Evolutionary conservation across 495 filamentous ascomycete species (phyloP).

Genomic region (Venustampulla echinocandica): DNA sequence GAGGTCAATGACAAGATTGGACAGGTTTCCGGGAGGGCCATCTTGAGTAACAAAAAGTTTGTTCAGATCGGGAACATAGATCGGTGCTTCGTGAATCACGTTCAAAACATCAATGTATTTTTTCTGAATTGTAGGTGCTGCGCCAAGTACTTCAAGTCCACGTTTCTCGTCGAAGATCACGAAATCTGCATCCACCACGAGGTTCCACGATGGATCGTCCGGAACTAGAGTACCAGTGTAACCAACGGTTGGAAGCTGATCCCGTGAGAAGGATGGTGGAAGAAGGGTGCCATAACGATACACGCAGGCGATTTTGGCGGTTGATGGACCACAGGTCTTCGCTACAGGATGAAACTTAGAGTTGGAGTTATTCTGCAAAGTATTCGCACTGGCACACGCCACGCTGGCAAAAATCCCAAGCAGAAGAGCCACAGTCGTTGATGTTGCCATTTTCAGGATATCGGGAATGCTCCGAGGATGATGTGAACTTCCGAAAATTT

Average conservation of each 20-base stretch:
- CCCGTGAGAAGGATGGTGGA: background rate
- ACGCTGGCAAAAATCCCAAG: too few species aligned
- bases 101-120: slow-evolving; percentile 17
- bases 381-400: too few species aligned
- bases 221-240: background rate
- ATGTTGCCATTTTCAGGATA: too few species aligned
- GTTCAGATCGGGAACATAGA: slow-evolving; percentile 32
- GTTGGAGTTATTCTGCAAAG: too few species aligned
- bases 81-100: slow-evolving; percentile 34
- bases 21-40: slow-evolving; percentile 16
- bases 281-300: background rate
- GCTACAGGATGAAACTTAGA: too few species aligned
- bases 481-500: too few species aligned
- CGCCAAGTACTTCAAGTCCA: slow-evolving; percentile 29
- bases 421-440: too few species aligned
- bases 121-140: background rate
- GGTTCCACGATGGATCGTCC: slow-evolving; percentile 19
- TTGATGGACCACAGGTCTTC: background rate
- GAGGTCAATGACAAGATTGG: slow-evolving; percentile 28
- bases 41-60: slow-evolving; percentile 4
- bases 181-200: slow-evolving; percentile 28
- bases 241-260: background rate
- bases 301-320: background rate
- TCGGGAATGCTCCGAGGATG: too few species aligned
- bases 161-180: slow-evolving; percentile 30